Base-by-base conservation (phyloP, 202 grass and related monocot genomes). In the Eragrostis tef region DNA sequence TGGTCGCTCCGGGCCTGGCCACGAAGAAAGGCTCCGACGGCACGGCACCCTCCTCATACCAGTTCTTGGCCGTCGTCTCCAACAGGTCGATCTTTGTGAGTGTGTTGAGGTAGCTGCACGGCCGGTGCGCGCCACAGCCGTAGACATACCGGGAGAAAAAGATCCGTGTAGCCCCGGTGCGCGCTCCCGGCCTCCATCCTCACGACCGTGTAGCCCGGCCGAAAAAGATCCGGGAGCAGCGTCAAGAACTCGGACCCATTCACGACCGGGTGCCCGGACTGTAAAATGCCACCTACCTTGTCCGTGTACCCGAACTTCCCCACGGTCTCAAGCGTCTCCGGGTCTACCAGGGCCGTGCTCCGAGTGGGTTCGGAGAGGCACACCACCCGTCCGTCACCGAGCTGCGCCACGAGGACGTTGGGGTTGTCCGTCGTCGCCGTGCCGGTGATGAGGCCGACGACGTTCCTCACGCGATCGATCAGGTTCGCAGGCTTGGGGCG, bases 11-110 rank as follows among this genome's bases (percentile, higher is more conserved):
- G 6, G 96, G 92, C 36, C 88, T 86, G 0, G 92, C 76, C 39
- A 98, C 96, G 67, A 98, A 95, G 87, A 70, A 91, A 10, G 96
- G 96, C 85, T 98, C 96, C 0, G 96, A 98, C 14, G 96, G 96
- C 69, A 98, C 92, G 17, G 92, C 70, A 10, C 96, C 96, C 17
- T 90, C 87, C 84, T 98, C 92, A 73, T 95, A 73, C 96, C 96
- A 98, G 59, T 83, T 91, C 89, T 93, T 95, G 20, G 96, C 88
- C 77, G 58, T 91, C 89, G 88, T 91, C 72, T 87, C 84, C 15
- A 87, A 85, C 73, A 98, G 73, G 75, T 98, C 96, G 68, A 98
- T 79, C 88, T 95, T 98, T 45, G 96, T 93, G 80, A 98, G 87
- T 4, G 92, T 88, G 89, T 98, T 98, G 73, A 93, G 92, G 87